Evolutionary conservation across 1,139 yeast species (phyloP).

Genomic region (Suhomyces terraborum): DNA sequence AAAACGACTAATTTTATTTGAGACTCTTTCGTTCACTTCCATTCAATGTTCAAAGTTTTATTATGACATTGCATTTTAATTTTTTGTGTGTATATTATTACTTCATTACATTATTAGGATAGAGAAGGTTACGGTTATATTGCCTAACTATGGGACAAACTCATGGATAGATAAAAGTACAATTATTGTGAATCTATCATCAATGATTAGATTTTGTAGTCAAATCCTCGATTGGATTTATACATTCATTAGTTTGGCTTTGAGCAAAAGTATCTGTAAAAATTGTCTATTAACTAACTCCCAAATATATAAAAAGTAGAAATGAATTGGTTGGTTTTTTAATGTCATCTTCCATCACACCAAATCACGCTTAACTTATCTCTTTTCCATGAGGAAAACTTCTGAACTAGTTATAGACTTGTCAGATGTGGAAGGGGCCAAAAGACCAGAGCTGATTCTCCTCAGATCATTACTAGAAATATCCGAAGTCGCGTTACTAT

Average conservation of each 20-base stretch:
- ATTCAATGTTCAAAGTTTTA: constrained; percentile 2
- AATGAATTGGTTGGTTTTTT: background rate
- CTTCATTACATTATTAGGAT: constrained; percentile 5
- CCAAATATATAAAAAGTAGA: constrained; percentile 3
- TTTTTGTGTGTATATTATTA: constrained; percentile 8
- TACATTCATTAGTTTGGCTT: too few species aligned
- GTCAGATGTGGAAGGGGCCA: background rate
- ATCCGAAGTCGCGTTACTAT: background rate
- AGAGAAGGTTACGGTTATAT: constrained; percentile 1
- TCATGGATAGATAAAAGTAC: constrained; percentile 2
- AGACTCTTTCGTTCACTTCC: background rate
- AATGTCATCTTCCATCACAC: too few species aligned
- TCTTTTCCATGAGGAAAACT: background rate
- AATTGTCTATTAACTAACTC: constrained; percentile 2
- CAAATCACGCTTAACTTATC: too few species aligned
- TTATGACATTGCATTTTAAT: constrained; percentile 7
- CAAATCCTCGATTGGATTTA: too few species aligned
- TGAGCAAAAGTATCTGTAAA: background rate
- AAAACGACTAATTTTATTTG: background rate
- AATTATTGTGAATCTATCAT: too few species aligned
- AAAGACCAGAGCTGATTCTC: background rate
- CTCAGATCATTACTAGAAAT: background rate
- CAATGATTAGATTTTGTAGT: too few species aligned
- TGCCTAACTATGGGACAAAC: constrained; percentile 1
- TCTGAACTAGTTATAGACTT: background rate